Evolutionary conservation across 176 grass and related monocot species (phyloP).

Genomic region (Aegilops longissima): DNA sequence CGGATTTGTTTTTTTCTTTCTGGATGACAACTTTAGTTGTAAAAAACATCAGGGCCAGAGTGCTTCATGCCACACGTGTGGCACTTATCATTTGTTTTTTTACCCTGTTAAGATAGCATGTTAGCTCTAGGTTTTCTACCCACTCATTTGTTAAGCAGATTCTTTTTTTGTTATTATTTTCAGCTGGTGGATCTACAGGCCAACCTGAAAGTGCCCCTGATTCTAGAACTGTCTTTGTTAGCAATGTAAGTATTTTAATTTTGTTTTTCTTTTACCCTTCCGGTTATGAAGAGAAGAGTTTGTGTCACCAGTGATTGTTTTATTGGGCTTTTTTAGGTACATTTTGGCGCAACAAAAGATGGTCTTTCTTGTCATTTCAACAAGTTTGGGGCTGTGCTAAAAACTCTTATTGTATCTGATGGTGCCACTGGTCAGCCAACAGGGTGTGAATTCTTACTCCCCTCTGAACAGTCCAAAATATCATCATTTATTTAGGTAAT

Average conservation of each 20-base stretch:
- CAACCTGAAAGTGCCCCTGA: conserved; percentile 50
- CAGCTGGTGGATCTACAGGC: conserved; percentile 48
- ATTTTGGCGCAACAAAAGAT: conserved; percentile 93
- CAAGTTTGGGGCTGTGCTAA: conserved; percentile 86
- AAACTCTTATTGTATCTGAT: conserved; percentile 87
- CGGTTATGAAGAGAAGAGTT: conserved; percentile 4
- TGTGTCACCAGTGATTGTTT: conserved; percentile 16
- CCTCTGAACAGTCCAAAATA: conserved; percentile 3
- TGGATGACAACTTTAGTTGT: too few relatives aligned
- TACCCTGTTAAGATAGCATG: background rate
- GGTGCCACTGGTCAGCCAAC: conserved; percentile 77
- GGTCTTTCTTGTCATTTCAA: conserved; percentile 91
- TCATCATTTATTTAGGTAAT: background rate
- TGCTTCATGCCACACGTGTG: too few relatives aligned
- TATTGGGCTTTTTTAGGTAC: conserved; percentile 52
- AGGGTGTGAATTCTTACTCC: conserved; percentile 54
- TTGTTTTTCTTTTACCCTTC: background rate
- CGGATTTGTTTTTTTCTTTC: too few relatives aligned
- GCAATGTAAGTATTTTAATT: conserved; percentile 60
- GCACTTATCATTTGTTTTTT: background rate
- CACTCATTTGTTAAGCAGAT: background rate
- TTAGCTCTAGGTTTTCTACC: background rate
- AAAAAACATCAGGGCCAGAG: too few relatives aligned
- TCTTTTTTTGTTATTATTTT: background rate
- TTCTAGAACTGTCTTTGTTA: conserved; percentile 66